Evolutionary conservation across 2,329 filamentous ascomycete genomes (phyloP).

Genomic region (Atkinsonella hypoxylon): DNA sequence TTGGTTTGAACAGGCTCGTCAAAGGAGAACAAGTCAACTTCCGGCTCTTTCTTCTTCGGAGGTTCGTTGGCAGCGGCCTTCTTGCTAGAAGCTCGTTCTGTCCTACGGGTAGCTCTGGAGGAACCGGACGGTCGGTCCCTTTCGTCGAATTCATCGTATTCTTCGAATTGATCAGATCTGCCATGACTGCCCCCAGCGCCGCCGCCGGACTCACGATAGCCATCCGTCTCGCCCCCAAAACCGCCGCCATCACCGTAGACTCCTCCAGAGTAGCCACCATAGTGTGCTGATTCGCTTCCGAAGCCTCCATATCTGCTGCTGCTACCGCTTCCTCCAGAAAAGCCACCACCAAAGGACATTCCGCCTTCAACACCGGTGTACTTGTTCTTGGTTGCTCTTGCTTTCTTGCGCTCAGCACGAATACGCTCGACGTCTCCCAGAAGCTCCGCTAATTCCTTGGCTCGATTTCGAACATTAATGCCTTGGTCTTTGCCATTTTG

Average conservation of each 20-base stretch:
- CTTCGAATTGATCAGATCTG: slow-evolving; percentile 72
- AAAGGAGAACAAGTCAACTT: slow-evolving; percentile 86
- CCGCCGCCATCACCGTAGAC: slow-evolving; percentile 96
- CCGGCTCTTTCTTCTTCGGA: slow-evolving; percentile 74
- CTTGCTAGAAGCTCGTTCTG: slow-evolving; percentile 21
- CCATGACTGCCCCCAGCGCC: slow-evolving; percentile 67
- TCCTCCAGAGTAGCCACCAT: slow-evolving; percentile 54
- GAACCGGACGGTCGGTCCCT: slow-evolving; percentile 37
- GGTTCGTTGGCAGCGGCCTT: slow-evolving; percentile 42
- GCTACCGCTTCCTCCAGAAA: slow-evolving; percentile 29
- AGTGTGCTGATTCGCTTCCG: slow-evolving; percentile 70
- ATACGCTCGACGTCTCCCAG: slow-evolving; percentile 86
- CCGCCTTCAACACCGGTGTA: slow-evolving; percentile 92
- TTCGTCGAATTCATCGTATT: slow-evolving; percentile 95
- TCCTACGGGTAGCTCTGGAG: slow-evolving; percentile 28
- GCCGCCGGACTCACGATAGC: slow-evolving; percentile 87
- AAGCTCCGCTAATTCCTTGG: slow-evolving; percentile 92
- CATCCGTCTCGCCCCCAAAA: slow-evolving; percentile 54
- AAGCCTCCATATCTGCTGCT: slow-evolving; percentile 79
- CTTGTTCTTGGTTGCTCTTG: slow-evolving; percentile 79
- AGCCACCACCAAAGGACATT: slow-evolving; percentile 45
- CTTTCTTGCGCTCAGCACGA: slow-evolving; percentile 75
- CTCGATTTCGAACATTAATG: slow-evolving; percentile 91
- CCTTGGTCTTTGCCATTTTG: slow-evolving; percentile 96
- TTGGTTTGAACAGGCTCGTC: slow-evolving; percentile 56